Percentiles rank a stretch among this genome's conserved stretches.
phyloP scores from a whole-genome alignment of 140 eudicot genomes.

The Oenanthe javanica region DNA sequence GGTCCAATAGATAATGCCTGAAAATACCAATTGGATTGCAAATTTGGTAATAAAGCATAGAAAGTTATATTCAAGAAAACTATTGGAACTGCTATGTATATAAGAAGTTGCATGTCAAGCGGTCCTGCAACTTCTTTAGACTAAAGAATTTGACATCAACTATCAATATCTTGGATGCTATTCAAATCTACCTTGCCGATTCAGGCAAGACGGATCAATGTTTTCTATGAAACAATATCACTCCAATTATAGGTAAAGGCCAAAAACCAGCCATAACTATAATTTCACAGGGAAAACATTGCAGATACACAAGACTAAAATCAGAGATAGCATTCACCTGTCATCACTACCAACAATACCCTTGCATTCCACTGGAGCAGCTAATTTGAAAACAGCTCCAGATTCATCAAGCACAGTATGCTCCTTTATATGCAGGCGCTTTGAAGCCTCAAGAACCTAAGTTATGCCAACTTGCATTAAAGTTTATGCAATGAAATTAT shows the following conservation, averaged over 20 bases:
- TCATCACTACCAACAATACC: slow-evolving; percentile 99
- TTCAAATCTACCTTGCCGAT: background rate
- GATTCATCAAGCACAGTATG: slow-evolving; percentile 85
- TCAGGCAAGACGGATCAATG: background rate
- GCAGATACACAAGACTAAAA: background rate
- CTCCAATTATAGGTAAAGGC: background rate
- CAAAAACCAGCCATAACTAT: background rate
- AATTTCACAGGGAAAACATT: background rate
- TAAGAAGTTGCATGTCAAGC: background rate
- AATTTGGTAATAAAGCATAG: background rate
- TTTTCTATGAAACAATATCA: background rate
- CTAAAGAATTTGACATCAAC: background rate
- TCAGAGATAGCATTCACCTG: slow-evolving; percentile 43
- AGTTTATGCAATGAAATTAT: background rate
- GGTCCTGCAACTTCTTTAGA: background rate
- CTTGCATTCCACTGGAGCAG: slow-evolving; percentile 99
- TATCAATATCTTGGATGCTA: background rate
- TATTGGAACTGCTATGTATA: background rate
- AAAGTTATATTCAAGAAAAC: background rate
- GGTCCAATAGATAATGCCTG: slow-evolving; percentile 94
- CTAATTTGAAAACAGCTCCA: slow-evolving; percentile 75
- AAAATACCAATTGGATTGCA: background rate
- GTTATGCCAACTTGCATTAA: background rate
- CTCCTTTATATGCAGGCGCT: slow-evolving; percentile 84
- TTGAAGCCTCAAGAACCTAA: slow-evolving; percentile 82